Conservation (phyloP, 495 filamentous ascomycete species). For the Annulohypoxylon moriforme region DNA sequence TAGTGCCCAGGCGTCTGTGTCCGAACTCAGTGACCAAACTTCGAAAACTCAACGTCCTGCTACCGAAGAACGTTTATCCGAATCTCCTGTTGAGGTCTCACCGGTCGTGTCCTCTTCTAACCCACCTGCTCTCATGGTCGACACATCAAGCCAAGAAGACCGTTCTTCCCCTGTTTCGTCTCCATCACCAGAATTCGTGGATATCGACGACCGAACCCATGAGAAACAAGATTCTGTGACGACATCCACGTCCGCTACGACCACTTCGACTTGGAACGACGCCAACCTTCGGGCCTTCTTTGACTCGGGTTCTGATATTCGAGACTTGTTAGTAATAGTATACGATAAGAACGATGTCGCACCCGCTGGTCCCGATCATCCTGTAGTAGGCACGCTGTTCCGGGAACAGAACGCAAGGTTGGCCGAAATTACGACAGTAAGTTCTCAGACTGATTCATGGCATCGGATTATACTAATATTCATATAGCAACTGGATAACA, state of each 20-base stretch:
- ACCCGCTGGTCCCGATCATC: slow-evolving; percentile 82
- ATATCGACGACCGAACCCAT: slow-evolving; percentile 56
- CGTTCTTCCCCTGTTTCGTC: slow-evolving; percentile 72
- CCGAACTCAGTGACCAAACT: slow-evolving; percentile 40
- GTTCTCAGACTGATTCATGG: slow-evolving; percentile 38
- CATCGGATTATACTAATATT: slow-evolving; percentile 34
- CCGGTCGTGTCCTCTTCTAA: slow-evolving; percentile 61
- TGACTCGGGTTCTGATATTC: slow-evolving; percentile 90
- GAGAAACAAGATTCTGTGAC: slow-evolving; percentile 58
- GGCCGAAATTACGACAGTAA: slow-evolving; percentile 80
- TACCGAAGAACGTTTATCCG: slow-evolving; percentile 68
- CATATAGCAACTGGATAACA: slow-evolving; percentile 76
- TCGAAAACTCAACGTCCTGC: slow-evolving; percentile 40
- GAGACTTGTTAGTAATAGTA: slow-evolving; percentile 89
- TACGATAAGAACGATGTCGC: slow-evolving; percentile 86
- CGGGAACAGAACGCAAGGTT: slow-evolving; percentile 84
- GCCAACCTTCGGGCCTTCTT: slow-evolving; percentile 85
- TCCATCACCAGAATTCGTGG: slow-evolving; percentile 73
- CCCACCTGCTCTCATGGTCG: slow-evolving; percentile 70
- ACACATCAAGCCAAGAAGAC: slow-evolving; percentile 73
- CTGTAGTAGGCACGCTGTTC: slow-evolving; percentile 82
- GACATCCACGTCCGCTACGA: slow-evolving; percentile 57
- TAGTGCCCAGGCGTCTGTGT: slow-evolving; percentile 43
- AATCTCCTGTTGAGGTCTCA: slow-evolving; percentile 82
- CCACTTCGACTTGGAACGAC: slow-evolving; percentile 80